A percentile compares a stretch with the other conserved stretches of the same genome.
These are phyloP conservation scores for Neolecta irregularis DNA, from an alignment of 1,139 yeast species.

Conservation along the genomic window DNA sequence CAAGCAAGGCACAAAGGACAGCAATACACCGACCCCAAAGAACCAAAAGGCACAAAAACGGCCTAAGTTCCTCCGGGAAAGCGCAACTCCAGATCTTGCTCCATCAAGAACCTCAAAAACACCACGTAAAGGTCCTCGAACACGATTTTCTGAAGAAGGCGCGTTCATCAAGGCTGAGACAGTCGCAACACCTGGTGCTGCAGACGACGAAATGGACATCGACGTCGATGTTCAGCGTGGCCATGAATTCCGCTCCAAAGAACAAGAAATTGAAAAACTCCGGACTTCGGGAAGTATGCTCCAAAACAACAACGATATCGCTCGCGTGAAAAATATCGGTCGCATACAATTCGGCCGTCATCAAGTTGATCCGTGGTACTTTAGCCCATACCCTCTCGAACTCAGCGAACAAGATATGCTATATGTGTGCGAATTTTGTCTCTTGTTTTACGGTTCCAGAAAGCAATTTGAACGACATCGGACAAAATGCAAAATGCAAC, in stretches of 20 bases:
- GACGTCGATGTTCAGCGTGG: conserved; percentile 52
- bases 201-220: conserved; percentile 16
- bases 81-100: no score
- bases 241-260: conserved; percentile 58
- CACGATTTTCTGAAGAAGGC: no score
- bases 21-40: conserved; percentile 30
- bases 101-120: no score
- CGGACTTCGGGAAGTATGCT: conserved; percentile 95
- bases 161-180: no score
- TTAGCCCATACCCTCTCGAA: conserved; percentile 92
- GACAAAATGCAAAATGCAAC: conserved; percentile 62
- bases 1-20: conserved; percentile 19
- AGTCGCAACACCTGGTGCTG: conserved; percentile 16
- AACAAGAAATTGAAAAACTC: conserved; percentile 81
- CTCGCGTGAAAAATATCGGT: conserved; percentile 72
- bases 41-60: no score
- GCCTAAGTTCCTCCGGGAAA: no score
- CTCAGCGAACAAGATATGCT: conserved; percentile 79
- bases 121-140: no score
- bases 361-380: conserved; percentile 96
- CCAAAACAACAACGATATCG: conserved; percentile 71
- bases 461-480: conserved; percentile 89
- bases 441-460: conserved; percentile 73
- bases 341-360: conserved; percentile 73
- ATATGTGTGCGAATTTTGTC: conserved; percentile 80